Conservation (phyloP, 495 filamentous ascomycete genomes). For the Aspergillus biplanus region DNA sequence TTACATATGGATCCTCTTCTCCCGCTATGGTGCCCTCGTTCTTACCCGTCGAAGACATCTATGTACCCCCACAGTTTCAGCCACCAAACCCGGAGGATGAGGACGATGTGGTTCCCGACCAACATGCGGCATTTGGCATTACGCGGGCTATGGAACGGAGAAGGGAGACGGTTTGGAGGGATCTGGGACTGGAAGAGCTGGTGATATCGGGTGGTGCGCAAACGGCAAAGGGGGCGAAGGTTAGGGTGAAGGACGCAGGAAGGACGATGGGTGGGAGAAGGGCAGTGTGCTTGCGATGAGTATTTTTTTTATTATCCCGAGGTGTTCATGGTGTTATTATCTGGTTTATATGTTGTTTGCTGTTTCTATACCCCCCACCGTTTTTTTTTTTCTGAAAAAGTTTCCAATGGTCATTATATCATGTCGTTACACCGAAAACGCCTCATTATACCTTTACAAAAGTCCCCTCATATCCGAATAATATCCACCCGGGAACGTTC, state of each 20-base stretch:
- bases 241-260: constrained; percentile 24
- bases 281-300: constrained; percentile 46
- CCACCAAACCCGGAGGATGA: constrained; percentile 97
- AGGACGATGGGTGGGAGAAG: constrained; percentile 30
- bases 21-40: constrained; percentile 46
- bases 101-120: constrained; percentile 95
- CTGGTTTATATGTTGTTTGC: constrained; percentile 6
- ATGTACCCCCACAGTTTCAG: constrained; percentile 86
- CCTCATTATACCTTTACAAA: constrained; percentile 27
- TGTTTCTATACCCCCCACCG: constrained; percentile 4
- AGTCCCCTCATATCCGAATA: constrained; percentile 62
- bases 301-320: constrained; percentile 8
- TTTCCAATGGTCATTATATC: constrained; percentile 20
- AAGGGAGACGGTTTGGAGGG: constrained; percentile 80
- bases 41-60: constrained; percentile 70
- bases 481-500: constrained; percentile 86
- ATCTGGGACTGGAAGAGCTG: constrained; percentile 75
- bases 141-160: constrained; percentile 69
- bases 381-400: neutral
- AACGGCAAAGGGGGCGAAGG: constrained; percentile 26
- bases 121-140: constrained; percentile 97
- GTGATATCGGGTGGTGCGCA: constrained; percentile 50
- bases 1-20: constrained; percentile 42
- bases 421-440: constrained; percentile 18
- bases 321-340: neutral